Base-by-base conservation (phyloP, 2,329 filamentous ascomycete genomes). In the Dothistroma pini region DNA sequence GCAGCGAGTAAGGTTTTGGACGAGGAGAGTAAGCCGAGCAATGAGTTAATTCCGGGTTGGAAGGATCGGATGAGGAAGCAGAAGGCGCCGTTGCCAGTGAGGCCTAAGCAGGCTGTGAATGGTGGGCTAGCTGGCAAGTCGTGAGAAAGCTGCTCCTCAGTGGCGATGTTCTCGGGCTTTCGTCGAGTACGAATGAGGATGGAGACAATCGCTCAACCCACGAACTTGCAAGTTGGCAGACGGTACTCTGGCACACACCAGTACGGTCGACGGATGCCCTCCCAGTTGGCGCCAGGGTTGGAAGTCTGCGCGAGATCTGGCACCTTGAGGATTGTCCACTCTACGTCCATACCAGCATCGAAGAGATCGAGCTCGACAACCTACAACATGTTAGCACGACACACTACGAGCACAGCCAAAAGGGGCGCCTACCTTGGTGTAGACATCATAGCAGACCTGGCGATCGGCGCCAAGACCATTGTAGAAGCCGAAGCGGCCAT, bases 381-480 rank as follows among this genome's bases (percentile, higher is more conserved):
- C 72, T 76, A 56, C 44, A 32, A 41, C 32, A 19, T 49, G 41
- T 59, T 48, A 59, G 57, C 51, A 31, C 49, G 21, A 25, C 6
- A 12, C 12, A 29, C 3, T 8, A 29, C 10, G 48, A 29, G 29
- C 44, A 16, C n/a, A 51, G 19, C 22, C 5, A 51, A 8, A 41
- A 64, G 53, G 4, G 16, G 41, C 14, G 59, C 67, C 52, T 62
- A 75, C 91, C 74, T 90, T 91, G 57, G 88, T 90, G 77, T 97
- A 97, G 25, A 99, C 93, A 77, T 97, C 95, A 76, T 97, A 97
- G 76, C 91, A 96, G 63, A 97, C 88, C 75, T 88, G 88, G 51
- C 95, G 83, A 77, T 99, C 95, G 2, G 95, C 95, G 0, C 95
- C 95, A 60, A 97, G 86, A 0, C 95, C 85, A 67, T 87, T 86